Conservation (phyloP, 176 grass and related monocot species). For the Eremochloa ophiuroides region DNA sequence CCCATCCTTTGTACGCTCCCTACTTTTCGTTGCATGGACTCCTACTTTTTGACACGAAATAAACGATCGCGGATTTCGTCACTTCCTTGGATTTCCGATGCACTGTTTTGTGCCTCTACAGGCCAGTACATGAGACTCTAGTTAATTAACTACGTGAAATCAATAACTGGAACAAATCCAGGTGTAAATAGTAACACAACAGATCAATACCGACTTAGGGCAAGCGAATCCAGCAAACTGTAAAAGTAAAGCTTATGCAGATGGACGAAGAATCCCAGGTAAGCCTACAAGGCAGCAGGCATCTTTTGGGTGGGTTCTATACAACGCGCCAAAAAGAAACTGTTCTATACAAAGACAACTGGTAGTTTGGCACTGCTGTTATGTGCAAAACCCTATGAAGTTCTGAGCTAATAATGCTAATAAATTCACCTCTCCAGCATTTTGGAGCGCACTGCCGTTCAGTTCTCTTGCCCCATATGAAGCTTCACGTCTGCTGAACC, state of each 20-base stretch:
- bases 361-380: conserved; percentile 3
- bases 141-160: neutral
- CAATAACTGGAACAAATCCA: neutral
- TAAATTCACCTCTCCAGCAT: conserved; percentile 1
- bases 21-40: neutral
- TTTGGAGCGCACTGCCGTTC: neutral
- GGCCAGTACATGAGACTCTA: neutral
- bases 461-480: neutral
- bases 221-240: conserved; percentile 14
- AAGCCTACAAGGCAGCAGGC: conserved; percentile 24
- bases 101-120: neutral
- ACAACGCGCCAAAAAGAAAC: conserved; percentile 23
- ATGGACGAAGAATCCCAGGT: neutral
- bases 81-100: neutral
- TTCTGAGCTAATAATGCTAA: conserved; percentile 12
- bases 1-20: neutral
- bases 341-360: conserved; percentile 41
- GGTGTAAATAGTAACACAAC: neutral
- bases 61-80: neutral
- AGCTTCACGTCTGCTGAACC: neutral
- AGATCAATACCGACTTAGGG: neutral
- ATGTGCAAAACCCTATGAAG: conserved; percentile 38
- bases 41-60: neutral
- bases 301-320: conserved; percentile 45
- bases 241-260: neutral